Conservation (phyloP, 139 green algal genomes). For the Picochlorum sp. region DNA sequence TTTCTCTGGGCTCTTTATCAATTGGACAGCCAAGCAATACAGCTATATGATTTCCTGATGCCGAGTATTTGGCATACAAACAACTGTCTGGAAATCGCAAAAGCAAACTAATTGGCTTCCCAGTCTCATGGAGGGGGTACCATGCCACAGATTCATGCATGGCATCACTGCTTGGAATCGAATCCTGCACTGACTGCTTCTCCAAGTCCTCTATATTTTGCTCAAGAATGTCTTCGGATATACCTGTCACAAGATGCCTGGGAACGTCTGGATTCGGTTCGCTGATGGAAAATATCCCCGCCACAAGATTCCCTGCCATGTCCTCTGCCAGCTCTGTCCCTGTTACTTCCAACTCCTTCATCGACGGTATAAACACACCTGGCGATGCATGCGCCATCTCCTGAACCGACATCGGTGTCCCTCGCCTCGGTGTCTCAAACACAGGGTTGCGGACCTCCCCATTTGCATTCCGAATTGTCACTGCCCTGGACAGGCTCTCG, state of each 20-base stretch:
- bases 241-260: not conserved
- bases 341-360: not conserved
- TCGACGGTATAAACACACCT: not conserved
- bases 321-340: conserved; percentile 3
- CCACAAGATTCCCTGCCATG: conserved; percentile 1
- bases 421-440: too few species aligned
- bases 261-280: not conserved
- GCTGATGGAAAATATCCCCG: not conserved
- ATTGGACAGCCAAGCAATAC: conserved; percentile 4
- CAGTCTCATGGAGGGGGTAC: not conserved
- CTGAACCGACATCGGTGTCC: too few species aligned
- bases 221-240: not conserved
- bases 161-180: too few species aligned
- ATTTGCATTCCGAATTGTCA: too few species aligned
- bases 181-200: not conserved
- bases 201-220: not conserved
- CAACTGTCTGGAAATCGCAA: conserved; percentile 2
- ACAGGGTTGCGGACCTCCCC: too few species aligned
- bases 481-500: too few species aligned
- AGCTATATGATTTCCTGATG: conserved; percentile 1
- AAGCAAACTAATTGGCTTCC: not conserved
- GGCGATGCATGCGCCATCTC: not conserved
- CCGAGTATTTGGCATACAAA: not conserved
- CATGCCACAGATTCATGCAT: too few species aligned
- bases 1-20: conserved; percentile 5